Conservation (phyloP, 139 green algal genomes). For the Yamagishiella unicocca region DNA sequence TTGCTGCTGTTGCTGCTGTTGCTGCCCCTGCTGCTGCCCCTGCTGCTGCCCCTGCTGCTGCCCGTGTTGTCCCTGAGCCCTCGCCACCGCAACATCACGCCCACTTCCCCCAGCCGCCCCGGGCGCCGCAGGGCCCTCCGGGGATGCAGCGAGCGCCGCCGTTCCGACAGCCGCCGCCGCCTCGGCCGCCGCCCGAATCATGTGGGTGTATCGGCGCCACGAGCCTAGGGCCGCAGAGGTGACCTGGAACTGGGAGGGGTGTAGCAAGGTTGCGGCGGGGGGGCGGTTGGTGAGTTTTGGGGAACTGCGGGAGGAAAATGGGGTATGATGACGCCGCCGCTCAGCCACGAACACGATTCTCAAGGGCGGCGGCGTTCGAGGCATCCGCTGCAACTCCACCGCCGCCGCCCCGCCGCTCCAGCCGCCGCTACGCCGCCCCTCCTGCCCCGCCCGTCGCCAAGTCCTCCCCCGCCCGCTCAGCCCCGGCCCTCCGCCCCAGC, state of each 20-base stretch:
- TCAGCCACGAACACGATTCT: too few species aligned
- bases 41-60: not conserved
- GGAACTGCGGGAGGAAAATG: too few species aligned
- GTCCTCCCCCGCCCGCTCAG: not conserved
- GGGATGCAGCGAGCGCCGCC: not conserved
- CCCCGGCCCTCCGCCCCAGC: too few species aligned
- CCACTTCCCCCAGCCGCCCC: not conserved
- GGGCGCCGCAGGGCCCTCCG: too few species aligned
- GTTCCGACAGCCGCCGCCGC: not conserved
- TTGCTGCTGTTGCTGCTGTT: not conserved
- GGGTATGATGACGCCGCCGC: too few species aligned
- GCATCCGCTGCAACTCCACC: too few species aligned
- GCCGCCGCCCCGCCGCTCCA: too few species aligned
- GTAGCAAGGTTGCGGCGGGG: not conserved
- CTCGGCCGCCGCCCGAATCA: conserved; percentile 55
- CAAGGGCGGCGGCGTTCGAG: too few species aligned
- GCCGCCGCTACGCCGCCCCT: too few species aligned
- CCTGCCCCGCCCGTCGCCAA: not conserved
- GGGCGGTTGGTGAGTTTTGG: not conserved
- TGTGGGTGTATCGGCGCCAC: conserved; percentile 70
- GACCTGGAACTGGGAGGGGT: conserved; percentile 64
- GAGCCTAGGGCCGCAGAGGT: conserved; percentile 52
- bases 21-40: not conserved
- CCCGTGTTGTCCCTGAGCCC: too few species aligned
- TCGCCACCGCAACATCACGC: not conserved